Base-by-base conservation (phyloP, 2,329 filamentous ascomycete genomes). In the Fusarium luffae region DNA sequence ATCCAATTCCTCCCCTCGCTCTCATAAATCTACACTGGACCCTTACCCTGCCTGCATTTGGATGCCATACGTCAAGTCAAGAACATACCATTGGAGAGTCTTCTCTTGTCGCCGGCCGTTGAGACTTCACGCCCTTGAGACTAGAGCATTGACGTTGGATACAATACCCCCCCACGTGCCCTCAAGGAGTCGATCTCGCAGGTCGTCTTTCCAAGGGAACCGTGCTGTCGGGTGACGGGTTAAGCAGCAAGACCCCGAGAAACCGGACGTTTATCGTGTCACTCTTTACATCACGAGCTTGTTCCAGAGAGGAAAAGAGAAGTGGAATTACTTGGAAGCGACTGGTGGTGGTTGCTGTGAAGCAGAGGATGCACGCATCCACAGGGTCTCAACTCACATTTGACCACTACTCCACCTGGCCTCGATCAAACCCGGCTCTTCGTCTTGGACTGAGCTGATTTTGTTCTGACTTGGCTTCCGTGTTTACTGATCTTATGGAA, bases 161-260 rank as follows among this genome's bases (percentile, higher is more conserved):
- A 57, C 32, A 43, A 54, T 48, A 63, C 52, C 52, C 65, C 71
- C 72, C 72, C 72, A 74, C 72, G 72, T 74, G 72, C 72, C 61
- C 70, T 52, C 18, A 48, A 56, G 44, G 68, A 74, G 70, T 69
- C 63, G 66, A 61, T 54, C 56, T 74, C 49, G 68, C 60, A 59
- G 51, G 70, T 59, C 40, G 58, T 64, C 57, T 51, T 57, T 52
- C 42, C 37, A 40, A 66, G 48, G 43, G 34, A 44, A 41, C 48
- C 54, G 61, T 43, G 54, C 48, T 65, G 68, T 73, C 70, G 66
- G 72, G 63, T 72, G 70, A 75, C 56, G 64, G 56, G 59, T 52
- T 44, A 64, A 64, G 66, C 43, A 63, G 66, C 43, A 57, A 68
- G 67, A 59, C 62, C 69, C 62, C 68, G 62, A 58, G 59, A 43